phyloP scores from a whole-genome alignment of 441 rosid genomes.

The Corymbia citriodora region DNA sequence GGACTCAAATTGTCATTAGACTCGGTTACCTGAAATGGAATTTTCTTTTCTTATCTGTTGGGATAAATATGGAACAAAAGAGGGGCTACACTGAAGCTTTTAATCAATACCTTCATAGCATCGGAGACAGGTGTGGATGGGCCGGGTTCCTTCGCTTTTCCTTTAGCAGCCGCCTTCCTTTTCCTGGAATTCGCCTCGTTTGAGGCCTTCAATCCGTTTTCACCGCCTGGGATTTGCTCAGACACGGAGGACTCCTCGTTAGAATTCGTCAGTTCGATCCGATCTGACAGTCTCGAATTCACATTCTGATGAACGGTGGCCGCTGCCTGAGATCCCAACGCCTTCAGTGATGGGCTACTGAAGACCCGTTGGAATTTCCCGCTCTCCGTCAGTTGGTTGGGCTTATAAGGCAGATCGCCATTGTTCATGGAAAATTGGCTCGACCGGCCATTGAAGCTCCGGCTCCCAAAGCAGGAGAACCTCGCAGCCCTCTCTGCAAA shows the following conservation, averaged over 20 bases:
- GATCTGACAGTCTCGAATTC: slow-evolving; percentile 21
- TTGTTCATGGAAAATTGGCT: slow-evolving; percentile 18
- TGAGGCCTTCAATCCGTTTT: slow-evolving; percentile 3
- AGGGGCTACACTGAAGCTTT: background rate
- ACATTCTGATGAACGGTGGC: slow-evolving; percentile 7
- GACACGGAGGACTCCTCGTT: slow-evolving; percentile 30
- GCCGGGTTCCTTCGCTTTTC: slow-evolving; percentile 44
- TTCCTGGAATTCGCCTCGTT: slow-evolving; percentile 33
- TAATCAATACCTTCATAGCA: slow-evolving; percentile 26
- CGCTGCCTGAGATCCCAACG: slow-evolving; percentile 8
- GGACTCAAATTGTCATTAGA: background rate
- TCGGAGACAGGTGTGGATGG: slow-evolving; percentile 19
- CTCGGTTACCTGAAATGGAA: background rate
- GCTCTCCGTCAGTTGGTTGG: slow-evolving; percentile 17
- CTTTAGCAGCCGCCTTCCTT: slow-evolving; percentile 42
- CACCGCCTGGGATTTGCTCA: slow-evolving; percentile 11
- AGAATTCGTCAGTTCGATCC: slow-evolving; percentile 31
- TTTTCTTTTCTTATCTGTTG: background rate
- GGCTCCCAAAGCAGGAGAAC: slow-evolving; percentile 60
- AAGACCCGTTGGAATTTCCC: slow-evolving; percentile 48
- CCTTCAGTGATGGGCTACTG: slow-evolving; percentile 52
- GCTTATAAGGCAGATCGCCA: slow-evolving; percentile 11
- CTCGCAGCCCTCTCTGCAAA: slow-evolving; percentile 62
- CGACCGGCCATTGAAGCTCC: slow-evolving; percentile 63
- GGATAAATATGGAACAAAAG: background rate